A percentile compares a stretch with the other conserved stretches of the same genome.
These are phyloP conservation scores for Saccharomycopsis fibuligera DNA, from an alignment of 805 yeast species.

Conservation along the genomic window DNA sequence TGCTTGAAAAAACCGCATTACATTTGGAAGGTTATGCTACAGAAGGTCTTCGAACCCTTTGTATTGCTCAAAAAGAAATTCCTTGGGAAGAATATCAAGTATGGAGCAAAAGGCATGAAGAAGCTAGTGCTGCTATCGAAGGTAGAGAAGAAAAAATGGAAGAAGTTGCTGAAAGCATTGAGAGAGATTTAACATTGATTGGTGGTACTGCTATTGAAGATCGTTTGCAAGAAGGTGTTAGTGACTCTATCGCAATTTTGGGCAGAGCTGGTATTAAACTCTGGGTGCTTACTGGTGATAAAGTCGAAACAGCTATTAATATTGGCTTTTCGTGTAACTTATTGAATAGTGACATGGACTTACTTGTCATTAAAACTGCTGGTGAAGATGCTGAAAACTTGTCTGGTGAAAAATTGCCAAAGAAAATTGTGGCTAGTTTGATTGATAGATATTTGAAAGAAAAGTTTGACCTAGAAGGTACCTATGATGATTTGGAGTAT, in stretches of 20 bases:
- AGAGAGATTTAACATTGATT: constrained; percentile 53
- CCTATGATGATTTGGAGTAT: constrained; percentile 46
- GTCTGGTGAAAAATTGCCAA: constrained; percentile 32
- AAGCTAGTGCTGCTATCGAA: constrained; percentile 58
- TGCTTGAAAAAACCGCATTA: constrained; percentile 58
- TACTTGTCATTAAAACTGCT: constrained; percentile 46
- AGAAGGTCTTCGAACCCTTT: constrained; percentile 76
- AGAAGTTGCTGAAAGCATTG: constrained; percentile 67
- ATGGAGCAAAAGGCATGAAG: constrained; percentile 59
- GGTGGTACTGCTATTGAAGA: constrained; percentile 90
- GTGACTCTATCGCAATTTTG: constrained; percentile 65
- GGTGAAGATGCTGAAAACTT: constrained; percentile 47
- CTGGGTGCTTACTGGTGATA: constrained; percentile 86
- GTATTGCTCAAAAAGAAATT: constrained; percentile 68
- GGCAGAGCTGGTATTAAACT: constrained; percentile 75
- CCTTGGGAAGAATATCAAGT: constrained; percentile 52
- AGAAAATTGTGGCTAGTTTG: constrained; percentile 38
- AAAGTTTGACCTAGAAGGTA: constrained; percentile 54
- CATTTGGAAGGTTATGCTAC: constrained; percentile 76
- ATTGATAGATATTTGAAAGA: constrained; percentile 47
- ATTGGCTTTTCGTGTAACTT: constrained; percentile 83
- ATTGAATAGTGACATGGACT: constrained; percentile 68
- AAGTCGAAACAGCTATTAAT: constrained; percentile 84
- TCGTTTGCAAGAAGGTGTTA: constrained; percentile 80
- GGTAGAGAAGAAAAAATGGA: constrained; percentile 70